These are phyloP conservation scores for Pseudoscleropodium purum DNA, from an alignment of 225 moss, liverwort and hornwort genomes.

Conservation along the genomic window DNA sequence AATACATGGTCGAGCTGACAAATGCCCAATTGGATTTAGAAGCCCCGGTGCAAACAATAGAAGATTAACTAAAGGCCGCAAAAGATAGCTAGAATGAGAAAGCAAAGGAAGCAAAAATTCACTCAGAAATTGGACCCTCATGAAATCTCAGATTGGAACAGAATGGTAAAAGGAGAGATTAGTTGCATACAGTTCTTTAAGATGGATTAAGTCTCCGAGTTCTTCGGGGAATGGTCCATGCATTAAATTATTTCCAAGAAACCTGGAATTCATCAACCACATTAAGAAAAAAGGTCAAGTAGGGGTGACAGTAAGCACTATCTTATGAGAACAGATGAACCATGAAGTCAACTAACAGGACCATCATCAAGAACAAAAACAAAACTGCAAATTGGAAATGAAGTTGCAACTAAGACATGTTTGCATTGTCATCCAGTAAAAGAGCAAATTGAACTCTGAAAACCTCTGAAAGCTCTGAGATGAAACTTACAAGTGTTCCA, in stretches of 20 bases:
- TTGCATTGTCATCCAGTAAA: neutral
- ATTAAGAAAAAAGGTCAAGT: neutral
- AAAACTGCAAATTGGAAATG: neutral
- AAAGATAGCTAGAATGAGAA: neutral
- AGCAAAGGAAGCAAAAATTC: neutral
- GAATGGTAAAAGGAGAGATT: neutral
- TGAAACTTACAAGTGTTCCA: constrained; percentile 20
- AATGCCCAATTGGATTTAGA: neutral
- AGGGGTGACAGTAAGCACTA: neutral
- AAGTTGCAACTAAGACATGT: neutral
- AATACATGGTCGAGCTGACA: neutral
- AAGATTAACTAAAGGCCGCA: neutral
- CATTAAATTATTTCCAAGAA: constrained; percentile 21
- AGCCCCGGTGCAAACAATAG: neutral
- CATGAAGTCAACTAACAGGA: neutral
- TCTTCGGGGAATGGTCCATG: constrained; percentile 2
- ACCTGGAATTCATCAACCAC: constrained; percentile 5
- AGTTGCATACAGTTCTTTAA: constrained; percentile 20
- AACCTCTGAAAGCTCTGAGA: neutral
- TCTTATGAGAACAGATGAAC: neutral
- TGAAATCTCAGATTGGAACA: neutral
- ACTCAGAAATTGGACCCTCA: neutral
- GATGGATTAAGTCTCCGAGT: constrained; percentile 14
- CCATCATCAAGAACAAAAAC: neutral
- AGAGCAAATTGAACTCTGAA: neutral